Base-by-base conservation (phyloP, 352 stramenopile genomes). In the Pythium dissotocum region DNA sequence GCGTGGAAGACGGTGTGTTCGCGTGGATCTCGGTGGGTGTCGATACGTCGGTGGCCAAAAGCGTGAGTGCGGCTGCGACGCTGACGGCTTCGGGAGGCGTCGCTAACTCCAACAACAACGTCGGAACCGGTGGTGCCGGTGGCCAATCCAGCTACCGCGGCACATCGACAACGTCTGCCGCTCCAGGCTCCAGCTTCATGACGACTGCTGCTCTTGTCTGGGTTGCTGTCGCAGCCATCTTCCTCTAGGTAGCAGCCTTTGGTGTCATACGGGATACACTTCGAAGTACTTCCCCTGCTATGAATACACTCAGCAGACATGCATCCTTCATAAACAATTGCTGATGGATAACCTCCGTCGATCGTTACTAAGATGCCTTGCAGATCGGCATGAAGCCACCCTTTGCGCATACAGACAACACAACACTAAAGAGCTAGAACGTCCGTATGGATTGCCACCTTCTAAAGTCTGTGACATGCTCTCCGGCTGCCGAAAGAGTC, bases 21-120 rank as follows among this genome's bases (percentile, higher is more conserved):
- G 38, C 64, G 18, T 76, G 69, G 69, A 72, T 76, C 59, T 76
- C 69, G 1, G 38, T 76, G 21, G 65, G 69, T 33, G 38, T 75
- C 35, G 61, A 72, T 59, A 64, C 36, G 44, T 63, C 58, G 9
- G 30, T 69, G 16, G 28, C 36, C 8, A 56, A 62, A n/a, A 18
- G 9, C 10, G 53, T 60, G 28, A 16, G 18, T 10, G 58, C 35
- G 12, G 61, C 65, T 7, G 60, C 60, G 21, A 72, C 58, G 5
- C 26, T 66, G 18, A 71, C 65, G 4, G 42, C 48, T 18, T 12
- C n/a, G 4, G 60, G 46, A 28, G 64, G 56, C 21, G 46, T 53
- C 6, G 30, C 54, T 8, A 58, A 61, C 30, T 30, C 42, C 1
- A 65, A 21, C 14, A 63, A 6, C 24, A 60, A 44, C 32, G 60